Base-by-base conservation (phyloP, 305 asterid species). In the Galium porrigens region DNA sequence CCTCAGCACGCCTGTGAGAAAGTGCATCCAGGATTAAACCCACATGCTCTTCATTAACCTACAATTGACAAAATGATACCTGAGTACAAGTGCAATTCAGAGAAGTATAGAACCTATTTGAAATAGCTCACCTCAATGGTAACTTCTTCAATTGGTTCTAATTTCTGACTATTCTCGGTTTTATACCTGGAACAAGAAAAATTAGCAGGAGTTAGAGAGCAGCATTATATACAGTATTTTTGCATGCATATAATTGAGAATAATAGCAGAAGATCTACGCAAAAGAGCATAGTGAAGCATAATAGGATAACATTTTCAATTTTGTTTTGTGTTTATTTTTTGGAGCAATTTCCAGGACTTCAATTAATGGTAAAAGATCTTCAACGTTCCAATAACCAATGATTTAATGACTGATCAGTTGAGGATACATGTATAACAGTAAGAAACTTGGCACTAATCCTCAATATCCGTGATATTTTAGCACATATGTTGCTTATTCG, bases 81-180 rank as follows among this genome's bases (percentile, higher is more conserved):
- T 67, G 44, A 55, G 41, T 44, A 68, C 27, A 46, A 48, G 9
- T 30, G 41, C 56, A 55, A 9, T 32, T 30, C 49, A n/a, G 32
- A 22, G 11, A 56, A 74, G 39, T 29, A 59, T 5, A 14, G 15
- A 39, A 11, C 36, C 11, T 25, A 10, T 12, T 18, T 6, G 14
- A 46, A 12, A 39, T 54, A 44, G 72, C 76, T 65, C 66, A 87
- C 99, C 94, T 94, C 99, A 67, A 94, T 82, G 11, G 96, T 94
- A 61, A 94, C 97, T 86, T 94, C 99, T 85, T 94, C 99, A 80
- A 94, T 77, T 36, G 99, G 99, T 83, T 94, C 99, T 66, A 89
- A 82, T 84, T 87, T 89, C 76, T 71, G 83, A 68, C 94, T 83
- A 0, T 77, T 82, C 81, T 81, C 96, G 60, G 42, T 73, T 78